A percentile compares a stretch with the other conserved stretches of the same genome.
These are phyloP conservation scores for Saitoella complicata DNA, from an alignment of 805 yeast genomes.

Conservation along the genomic window DNA sequence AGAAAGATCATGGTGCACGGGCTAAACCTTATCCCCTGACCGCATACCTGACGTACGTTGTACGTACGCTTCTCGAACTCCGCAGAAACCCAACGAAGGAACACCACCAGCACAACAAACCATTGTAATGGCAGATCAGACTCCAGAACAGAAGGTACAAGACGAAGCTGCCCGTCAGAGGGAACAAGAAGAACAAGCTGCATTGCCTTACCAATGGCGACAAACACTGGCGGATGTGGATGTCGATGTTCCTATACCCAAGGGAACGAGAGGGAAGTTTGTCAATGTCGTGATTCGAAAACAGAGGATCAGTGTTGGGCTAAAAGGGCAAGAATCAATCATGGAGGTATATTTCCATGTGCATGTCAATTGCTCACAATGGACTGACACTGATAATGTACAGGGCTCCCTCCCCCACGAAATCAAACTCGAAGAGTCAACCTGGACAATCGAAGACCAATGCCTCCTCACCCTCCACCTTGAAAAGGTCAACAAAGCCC, in stretches of 20 bases:
- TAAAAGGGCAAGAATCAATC: slow-evolving; percentile 11
- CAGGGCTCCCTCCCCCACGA: slow-evolving; percentile 23
- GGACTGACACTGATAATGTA: slow-evolving; percentile 10
- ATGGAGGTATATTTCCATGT: too few species aligned
- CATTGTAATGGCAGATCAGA: too few species aligned
- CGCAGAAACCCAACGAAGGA: too few species aligned
- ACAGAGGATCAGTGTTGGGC: slow-evolving; percentile 14
- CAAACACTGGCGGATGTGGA: slow-evolving; percentile 31
- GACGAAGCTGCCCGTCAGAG: slow-evolving; percentile 10
- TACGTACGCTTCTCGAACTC: too few species aligned
- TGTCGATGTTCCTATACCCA: slow-evolving; percentile 19
- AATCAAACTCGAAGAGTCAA: slow-evolving; percentile 20
- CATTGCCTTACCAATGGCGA: slow-evolving; percentile 23
- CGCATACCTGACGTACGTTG: too few species aligned
- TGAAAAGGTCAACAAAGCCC: slow-evolving; percentile 23
- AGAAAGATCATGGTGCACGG: too few species aligned
- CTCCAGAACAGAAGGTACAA: slow-evolving; percentile 5
- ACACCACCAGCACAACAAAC: too few species aligned
- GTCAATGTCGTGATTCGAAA: slow-evolving; percentile 18
- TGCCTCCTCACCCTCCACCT: slow-evolving; percentile 22
- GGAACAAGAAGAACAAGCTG: slow-evolving; percentile 11
- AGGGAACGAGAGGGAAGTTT: slow-evolving; percentile 23
- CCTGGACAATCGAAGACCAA: slow-evolving; percentile 29
- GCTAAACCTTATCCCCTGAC: too few species aligned
- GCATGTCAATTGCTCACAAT: too few species aligned